A percentile compares a stretch with the other conserved stretches of the same genome.
These are phyloP conservation scores for Bromus sterilis DNA, from an alignment of 176 grass and related monocot genomes.

Conservation along the genomic window DNA sequence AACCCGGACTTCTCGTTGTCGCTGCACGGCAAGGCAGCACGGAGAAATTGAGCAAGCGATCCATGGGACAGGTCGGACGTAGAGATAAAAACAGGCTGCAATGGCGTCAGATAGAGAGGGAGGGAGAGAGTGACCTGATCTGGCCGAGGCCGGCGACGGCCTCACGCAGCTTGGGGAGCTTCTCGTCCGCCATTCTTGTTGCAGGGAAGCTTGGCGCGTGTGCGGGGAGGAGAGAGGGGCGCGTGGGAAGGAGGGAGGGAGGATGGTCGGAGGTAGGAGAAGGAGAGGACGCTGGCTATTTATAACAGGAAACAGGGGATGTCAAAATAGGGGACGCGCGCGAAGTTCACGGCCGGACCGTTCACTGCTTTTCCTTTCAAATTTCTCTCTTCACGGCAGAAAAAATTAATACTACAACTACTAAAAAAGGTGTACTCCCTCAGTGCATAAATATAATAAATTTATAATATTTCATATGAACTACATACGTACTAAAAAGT, in stretches of 20 bases:
- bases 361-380: background rate
- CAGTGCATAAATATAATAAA: no score
- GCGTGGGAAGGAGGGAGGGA: background rate
- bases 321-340: background rate
- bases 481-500: no score
- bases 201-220: background rate
- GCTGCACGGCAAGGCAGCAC: slow-evolving; percentile 11
- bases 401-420: no score
- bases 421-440: no score
- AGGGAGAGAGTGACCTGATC: slow-evolving; percentile 50
- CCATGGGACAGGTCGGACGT: background rate
- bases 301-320: background rate
- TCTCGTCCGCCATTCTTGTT: slow-evolving; percentile 64
- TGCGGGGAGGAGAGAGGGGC: background rate
- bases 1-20: slow-evolving; percentile 92
- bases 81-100: background rate
- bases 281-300: slow-evolving; percentile 24
- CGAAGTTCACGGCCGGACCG: background rate
- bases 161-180: slow-evolving; percentile 53
- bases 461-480: no score
- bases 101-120: background rate
- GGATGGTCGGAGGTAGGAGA: background rate
- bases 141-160: slow-evolving; percentile 46
- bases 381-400: no score
- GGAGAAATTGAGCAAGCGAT: background rate